Evolutionary conservation across 306 rosid species (phyloP).

Genomic region (Gleditsia sinensis): DNA sequence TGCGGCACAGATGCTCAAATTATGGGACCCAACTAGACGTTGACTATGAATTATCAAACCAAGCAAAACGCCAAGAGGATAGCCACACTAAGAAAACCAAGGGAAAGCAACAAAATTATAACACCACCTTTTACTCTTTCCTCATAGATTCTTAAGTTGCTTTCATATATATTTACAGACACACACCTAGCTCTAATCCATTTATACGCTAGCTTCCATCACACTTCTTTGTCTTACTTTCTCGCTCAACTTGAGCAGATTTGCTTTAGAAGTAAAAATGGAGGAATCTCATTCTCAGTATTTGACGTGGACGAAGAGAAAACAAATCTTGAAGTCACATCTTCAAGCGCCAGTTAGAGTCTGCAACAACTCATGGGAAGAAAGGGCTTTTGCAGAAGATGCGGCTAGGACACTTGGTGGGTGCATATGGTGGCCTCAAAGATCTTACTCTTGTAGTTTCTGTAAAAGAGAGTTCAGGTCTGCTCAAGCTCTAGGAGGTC

Average conservation of each 20-base stretch:
- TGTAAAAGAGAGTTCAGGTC: conserved; percentile 84
- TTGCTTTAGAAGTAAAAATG: not conserved
- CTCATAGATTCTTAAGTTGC: no score
- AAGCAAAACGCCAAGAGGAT: not conserved
- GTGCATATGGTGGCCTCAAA: conserved; percentile 90
- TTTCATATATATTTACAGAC: no score
- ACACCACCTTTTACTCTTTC: not conserved
- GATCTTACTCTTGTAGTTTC: conserved; percentile 83
- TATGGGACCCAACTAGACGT: not conserved
- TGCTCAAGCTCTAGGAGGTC: conserved; percentile 97
- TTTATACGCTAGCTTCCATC: not conserved
- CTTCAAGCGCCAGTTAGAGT: conserved; percentile 19
- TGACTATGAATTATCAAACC: not conserved
- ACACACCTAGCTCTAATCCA: no score
- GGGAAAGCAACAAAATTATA: not conserved
- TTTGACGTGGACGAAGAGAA: not conserved
- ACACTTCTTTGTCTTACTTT: no score
- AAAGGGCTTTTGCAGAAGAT: conserved; percentile 84
- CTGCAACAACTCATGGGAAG: conserved; percentile 60
- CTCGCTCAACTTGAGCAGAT: not conserved
- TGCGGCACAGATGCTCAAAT: not conserved
- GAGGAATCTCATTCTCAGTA: not conserved
- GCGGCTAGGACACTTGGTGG: conserved; percentile 62
- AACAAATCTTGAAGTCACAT: not conserved
- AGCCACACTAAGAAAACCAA: not conserved